Evolutionary conservation across 2,329 filamentous ascomycete species (phyloP), one percentile per base, ranked within the genome.

Genomic region (Pseudocercospora fijiensis): DNA sequence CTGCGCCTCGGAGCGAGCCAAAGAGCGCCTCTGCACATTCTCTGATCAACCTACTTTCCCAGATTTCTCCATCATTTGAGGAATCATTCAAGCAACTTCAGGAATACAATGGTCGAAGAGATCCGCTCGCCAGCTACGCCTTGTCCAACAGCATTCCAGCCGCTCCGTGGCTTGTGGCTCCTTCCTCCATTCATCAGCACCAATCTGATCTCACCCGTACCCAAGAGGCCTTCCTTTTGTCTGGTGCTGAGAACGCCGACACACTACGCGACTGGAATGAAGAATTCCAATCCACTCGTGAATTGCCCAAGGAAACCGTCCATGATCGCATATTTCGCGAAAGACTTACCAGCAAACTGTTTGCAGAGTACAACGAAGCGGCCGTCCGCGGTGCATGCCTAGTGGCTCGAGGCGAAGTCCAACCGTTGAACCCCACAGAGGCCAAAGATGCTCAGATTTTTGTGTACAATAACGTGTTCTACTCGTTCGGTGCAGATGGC

Each of bases 401-500:
- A 70, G 94, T 99, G 60, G 94, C 93, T 24, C 86, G 91, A 62
- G 95, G 95, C 60, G 95, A 99, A 77, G 90, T 99, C 67, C 88
- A 92, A 20, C 92, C 95, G 6, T 81, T 99, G 60, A 99, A 99
- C 80, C 96, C 95, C 6, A 98, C 94, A 0, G 95, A 99, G 79
- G 88, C 85, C 67, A 87, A 85, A 70, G 94, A 99, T 76, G 95
- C 95, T 3, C 95, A 99, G 77, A 99, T 99, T 69, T 99, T 96
- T 74, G 94, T 99, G 24, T 97, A 98, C 83, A 98, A 98, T 83
- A 99, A 99, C 79, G 92, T 99, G 70, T 99, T 99, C 82, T 99
- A 96, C 82, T 98, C 95, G 0, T 98, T 97, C 72, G 95, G 95
- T 67, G 94, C 95, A 51, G 95, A 99, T 76, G 96, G 95, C 58